Conservation (phyloP, 78 protist species). For the Dictyostelium purpureum region DNA sequence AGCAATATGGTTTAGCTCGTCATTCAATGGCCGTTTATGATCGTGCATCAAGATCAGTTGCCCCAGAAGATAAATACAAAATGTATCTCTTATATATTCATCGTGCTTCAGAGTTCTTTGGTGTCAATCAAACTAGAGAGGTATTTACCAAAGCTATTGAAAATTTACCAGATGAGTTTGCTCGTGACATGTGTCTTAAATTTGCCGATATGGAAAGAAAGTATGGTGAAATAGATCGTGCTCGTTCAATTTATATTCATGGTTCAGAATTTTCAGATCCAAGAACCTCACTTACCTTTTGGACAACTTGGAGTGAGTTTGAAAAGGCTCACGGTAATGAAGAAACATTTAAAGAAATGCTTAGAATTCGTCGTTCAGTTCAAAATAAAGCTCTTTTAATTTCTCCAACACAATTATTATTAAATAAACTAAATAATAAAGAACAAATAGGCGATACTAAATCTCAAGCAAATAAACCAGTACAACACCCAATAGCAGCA, state of each 20-base stretch:
- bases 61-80: conserved; percentile 37
- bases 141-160: conserved; percentile 95
- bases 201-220: conserved; percentile 94
- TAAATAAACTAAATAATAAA: conserved; percentile 41
- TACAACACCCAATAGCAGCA: background rate
- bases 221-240: conserved; percentile 98
- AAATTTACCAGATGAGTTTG: conserved; percentile 79
- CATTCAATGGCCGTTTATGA: conserved; percentile 96
- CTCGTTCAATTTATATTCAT: conserved; percentile 94
- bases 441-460: conserved; percentile 15
- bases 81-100: conserved; percentile 91
- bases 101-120: conserved; percentile 90
- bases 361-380: conserved; percentile 93
- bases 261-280: conserved; percentile 94
- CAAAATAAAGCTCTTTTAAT: conserved; percentile 7
- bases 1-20: conserved; percentile 92
- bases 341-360: conserved; percentile 97
- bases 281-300: conserved; percentile 60
- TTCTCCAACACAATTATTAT: background rate
- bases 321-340: conserved; percentile 97
- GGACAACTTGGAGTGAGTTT: conserved; percentile 96
- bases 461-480: background rate
- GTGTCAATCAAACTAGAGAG: conserved; percentile 94
- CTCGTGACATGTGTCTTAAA: conserved; percentile 83
- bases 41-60: conserved; percentile 85